Conservation (phyloP, 139 green algal genomes). For the Chloropicon primus region DNA sequence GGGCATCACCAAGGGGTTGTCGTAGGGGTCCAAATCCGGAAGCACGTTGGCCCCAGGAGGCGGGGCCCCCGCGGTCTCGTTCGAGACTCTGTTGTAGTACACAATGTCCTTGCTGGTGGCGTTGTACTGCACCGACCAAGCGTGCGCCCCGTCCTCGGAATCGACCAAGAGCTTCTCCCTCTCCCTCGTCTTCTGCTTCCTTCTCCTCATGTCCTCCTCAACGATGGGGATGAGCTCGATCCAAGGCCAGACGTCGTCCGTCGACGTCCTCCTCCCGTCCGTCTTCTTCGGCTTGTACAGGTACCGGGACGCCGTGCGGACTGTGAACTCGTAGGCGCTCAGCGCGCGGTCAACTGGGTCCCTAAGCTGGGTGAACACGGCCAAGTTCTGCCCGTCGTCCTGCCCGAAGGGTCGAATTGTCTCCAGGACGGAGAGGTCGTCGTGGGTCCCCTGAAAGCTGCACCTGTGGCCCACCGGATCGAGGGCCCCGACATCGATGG, state of each 20-base stretch:
- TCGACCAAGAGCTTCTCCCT: background rate
- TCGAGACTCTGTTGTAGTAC: slow-evolving; percentile 3
- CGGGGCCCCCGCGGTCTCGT: background rate
- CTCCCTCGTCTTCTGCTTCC: slow-evolving; percentile 3
- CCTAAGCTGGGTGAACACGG: slow-evolving; percentile 35
- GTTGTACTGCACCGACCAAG: background rate
- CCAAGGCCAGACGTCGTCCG: slow-evolving; percentile 85
- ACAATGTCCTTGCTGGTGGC: slow-evolving; percentile 3
- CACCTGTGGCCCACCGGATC: slow-evolving; percentile 31
- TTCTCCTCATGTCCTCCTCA: slow-evolving; percentile 31
- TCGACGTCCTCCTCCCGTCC: slow-evolving; percentile 16
- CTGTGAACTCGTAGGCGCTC: slow-evolving; percentile 77
- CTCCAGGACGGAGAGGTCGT: slow-evolving; percentile 71
- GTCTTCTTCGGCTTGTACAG: slow-evolving; percentile 10
- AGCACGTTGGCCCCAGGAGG: background rate
- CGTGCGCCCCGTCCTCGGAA: too few relatives aligned
- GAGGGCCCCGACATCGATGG: slow-evolving; percentile 7
- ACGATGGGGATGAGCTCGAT: slow-evolving; percentile 64
- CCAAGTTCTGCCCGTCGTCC: slow-evolving; percentile 8
- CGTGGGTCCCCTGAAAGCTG: slow-evolving; percentile 61
- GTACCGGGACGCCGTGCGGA: slow-evolving; percentile 36
- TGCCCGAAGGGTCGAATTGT: slow-evolving; percentile 24
- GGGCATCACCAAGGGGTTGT: slow-evolving; percentile 61
- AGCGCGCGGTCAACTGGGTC: slow-evolving; percentile 69
- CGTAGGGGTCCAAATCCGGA: slow-evolving; percentile 54